Percentiles rank a stretch among this genome's conserved stretches.
phyloP scores from a whole-genome alignment of 257 asterid species.

The Solanum gandarillasii region DNA sequence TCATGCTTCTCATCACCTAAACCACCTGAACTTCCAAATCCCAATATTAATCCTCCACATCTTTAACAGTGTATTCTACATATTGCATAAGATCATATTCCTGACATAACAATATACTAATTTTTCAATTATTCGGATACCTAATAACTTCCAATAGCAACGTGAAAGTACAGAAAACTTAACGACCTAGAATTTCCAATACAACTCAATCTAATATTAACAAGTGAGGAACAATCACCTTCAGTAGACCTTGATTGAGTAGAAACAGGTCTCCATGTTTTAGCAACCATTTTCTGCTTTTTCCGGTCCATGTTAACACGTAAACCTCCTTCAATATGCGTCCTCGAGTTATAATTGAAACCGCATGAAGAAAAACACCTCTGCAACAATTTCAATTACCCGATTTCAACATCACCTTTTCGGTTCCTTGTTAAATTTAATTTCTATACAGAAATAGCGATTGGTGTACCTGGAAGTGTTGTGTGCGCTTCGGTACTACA shows the following conservation, averaged over 20 bases:
- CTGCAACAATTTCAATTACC: slow-evolving; percentile 6
- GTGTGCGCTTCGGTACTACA: slow-evolving; percentile 20
- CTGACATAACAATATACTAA: neutral
- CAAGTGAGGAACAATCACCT: slow-evolving; percentile 14
- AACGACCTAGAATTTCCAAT: neutral
- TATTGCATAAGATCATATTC: neutral
- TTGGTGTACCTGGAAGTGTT: slow-evolving; percentile 24
- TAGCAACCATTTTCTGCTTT: slow-evolving; percentile 19
- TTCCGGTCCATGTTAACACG: slow-evolving; percentile 11
- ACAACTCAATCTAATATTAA: neutral
- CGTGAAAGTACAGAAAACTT: neutral
- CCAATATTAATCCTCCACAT: neutral
- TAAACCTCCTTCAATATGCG: slow-evolving; percentile 22
- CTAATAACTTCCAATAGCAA: neutral
- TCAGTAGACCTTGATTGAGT: slow-evolving; percentile 28
- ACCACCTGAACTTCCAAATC: neutral
- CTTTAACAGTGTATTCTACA: neutral
- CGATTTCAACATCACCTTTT: neutral
- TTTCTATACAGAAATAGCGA: neutral
- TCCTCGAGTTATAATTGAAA: slow-evolving; percentile 20
- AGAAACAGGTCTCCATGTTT: slow-evolving; percentile 50
- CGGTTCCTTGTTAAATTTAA: neutral
- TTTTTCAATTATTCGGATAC: neutral
- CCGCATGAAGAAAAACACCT: slow-evolving; percentile 12
- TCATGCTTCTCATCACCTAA: slow-evolving; percentile 22